Percentiles rank a stretch among this genome's conserved stretches.
Evolutionary conservation across 1,284 basidiomycete species (phyloP).

Genomic region (Marasmius tenuissimus): DNA sequence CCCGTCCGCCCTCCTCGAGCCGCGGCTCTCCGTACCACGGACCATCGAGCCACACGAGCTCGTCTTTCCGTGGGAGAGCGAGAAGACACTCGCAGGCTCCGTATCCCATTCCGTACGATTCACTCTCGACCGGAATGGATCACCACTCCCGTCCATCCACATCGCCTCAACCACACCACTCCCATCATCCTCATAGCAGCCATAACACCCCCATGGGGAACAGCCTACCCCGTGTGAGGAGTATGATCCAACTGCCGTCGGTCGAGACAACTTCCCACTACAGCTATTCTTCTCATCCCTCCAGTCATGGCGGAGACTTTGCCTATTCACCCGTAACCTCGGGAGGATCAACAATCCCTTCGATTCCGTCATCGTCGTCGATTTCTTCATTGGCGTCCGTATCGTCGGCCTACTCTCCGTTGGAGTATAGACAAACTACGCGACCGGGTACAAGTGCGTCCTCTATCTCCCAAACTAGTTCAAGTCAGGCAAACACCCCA

Average conservation of each 20-base stretch:
- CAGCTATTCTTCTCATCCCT: slow-evolving; percentile 1
- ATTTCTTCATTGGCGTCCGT: slow-evolving; percentile 38
- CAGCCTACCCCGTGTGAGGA: slow-evolving; percentile 66
- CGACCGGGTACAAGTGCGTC: slow-evolving; percentile 12
- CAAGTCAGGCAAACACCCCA: slow-evolving; percentile 78
- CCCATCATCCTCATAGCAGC: not conserved
- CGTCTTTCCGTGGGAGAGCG: slow-evolving; percentile 38
- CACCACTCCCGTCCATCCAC: slow-evolving; percentile 62
- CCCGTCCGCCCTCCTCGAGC: slow-evolving; percentile 36
- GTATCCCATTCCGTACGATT: slow-evolving; percentile 75
- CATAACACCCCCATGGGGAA: not conserved
- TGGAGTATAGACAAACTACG: not conserved
- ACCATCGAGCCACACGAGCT: slow-evolving; percentile 9
- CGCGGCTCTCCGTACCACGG: slow-evolving; percentile 63
- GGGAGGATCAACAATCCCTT: slow-evolving; percentile 49
- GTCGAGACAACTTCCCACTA: slow-evolving; percentile 59
- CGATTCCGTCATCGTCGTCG: slow-evolving; percentile 43
- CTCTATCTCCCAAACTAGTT: slow-evolving; percentile 57
- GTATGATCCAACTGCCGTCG: slow-evolving; percentile 75
- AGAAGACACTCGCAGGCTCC: slow-evolving; percentile 81
- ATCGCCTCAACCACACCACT: slow-evolving; percentile 57
- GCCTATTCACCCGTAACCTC: slow-evolving; percentile 65
- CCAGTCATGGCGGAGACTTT: slow-evolving; percentile 67
- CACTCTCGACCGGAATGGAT: slow-evolving; percentile 29
- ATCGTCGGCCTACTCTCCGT: not conserved